Evolutionary conservation across 2,329 filamentous ascomycete genomes (phyloP), one percentile per base, ranked within the genome.

Genomic region (Botrytis fabae): DNA sequence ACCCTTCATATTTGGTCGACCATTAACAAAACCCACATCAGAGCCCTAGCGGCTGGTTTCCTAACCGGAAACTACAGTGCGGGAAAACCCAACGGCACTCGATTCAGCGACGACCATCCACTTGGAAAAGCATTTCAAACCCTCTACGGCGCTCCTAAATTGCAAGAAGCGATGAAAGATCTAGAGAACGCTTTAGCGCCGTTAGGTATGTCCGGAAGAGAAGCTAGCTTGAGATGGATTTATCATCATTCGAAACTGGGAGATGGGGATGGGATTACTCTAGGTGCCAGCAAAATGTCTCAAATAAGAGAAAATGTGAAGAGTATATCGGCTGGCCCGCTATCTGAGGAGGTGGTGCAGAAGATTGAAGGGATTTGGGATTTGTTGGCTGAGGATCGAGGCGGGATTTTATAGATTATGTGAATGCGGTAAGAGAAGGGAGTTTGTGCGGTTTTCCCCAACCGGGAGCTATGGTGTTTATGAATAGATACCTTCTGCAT

Each of bases 141-240:
- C 12, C 40, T 62, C 12, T 62, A 62, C 20, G 54, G 54, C 25
- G 42, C 61, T 62, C 68, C 68, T 22, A 28, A 28, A 22, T 32
- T 61, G 18, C 38, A 70, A 35, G 14, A 62, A n/a, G 57, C 59
- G n/a, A 70, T 70, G 57, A 28, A 38, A 2, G 18, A 62, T 38
- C 16, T 70, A 7, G 28, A 61, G 22, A 12, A 14, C 7, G 16
- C 16, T 48, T 70, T 62, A 40, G 6, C n/a, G 40, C 57, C 40
- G 1, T 40, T 70, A 22, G 32, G 14, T 20, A 51, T 62, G 10
- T 70, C 42, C 3, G 57, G n/a, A 20, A 62, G 32, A 46, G 69
- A 70, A 51, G 54, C 57, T 3, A 40, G 28, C 32, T 62, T 70
- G 32, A 44, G 57, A 40, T 70, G 69, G 57, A 62, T 70, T 2